These are phyloP conservation scores for Platanthera zijinensis DNA, from an alignment of 106 monocot genomes.

Conservation along the genomic window DNA sequence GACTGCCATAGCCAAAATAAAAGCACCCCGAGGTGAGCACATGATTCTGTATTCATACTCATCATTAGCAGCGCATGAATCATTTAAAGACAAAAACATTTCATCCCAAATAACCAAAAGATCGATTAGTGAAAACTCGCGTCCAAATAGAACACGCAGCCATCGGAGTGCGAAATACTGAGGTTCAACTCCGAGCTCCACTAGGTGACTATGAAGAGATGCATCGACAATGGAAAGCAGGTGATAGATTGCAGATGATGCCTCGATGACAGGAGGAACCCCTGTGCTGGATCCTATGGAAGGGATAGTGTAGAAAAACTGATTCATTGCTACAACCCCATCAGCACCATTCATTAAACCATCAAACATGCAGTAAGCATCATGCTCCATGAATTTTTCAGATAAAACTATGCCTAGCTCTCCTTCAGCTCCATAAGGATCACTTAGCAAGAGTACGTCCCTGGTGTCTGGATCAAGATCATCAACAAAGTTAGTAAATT, in stretches of 20 bases:
- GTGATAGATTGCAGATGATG: conserved; percentile 56
- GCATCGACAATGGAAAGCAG: conserved; percentile 53
- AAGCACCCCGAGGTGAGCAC: conserved; percentile 47
- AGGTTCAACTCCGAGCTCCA: conserved; percentile 67
- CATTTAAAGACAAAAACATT: conserved; percentile 43
- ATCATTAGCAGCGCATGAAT: conserved; percentile 9
- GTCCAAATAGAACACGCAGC: conserved; percentile 63
- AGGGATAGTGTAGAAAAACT: conserved; percentile 46
- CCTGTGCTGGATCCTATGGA: conserved; percentile 22
- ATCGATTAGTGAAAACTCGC: conserved; percentile 58
- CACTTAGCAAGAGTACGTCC: conserved; percentile 60
- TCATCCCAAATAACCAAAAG: conserved; percentile 72
- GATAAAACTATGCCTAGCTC: conserved; percentile 82
- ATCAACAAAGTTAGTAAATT: conserved; percentile 39
- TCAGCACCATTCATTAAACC: conserved; percentile 58
- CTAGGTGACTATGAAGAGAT: conserved; percentile 54
- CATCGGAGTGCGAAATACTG: conserved; percentile 71
- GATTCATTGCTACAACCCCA: conserved; percentile 65
- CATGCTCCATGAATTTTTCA: conserved; percentile 92
- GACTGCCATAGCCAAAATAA: conserved; percentile 50
- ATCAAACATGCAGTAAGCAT: conserved; percentile 91
- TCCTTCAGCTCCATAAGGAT: conserved; percentile 92
- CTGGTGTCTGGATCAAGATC: conserved; percentile 75
- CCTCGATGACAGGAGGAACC: conserved; percentile 58
- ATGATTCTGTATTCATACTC: conserved; percentile 35